phyloP scores from a whole-genome alignment of 2,329 filamentous ascomycete genomes.

The Ophiosphaerella herpotricha region DNA sequence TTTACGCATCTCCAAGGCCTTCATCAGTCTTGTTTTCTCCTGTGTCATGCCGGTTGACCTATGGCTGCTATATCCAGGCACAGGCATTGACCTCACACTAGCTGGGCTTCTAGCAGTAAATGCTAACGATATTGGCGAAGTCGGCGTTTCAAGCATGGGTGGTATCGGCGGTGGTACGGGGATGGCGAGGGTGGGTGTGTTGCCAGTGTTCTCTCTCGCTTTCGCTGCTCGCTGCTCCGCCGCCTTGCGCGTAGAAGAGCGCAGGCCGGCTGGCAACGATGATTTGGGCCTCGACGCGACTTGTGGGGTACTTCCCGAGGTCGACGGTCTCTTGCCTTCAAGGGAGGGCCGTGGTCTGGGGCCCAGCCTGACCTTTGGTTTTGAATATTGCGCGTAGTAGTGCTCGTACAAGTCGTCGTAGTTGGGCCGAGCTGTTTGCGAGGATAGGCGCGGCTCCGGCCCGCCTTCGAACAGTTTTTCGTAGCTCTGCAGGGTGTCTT shows the following conservation, averaged over 20 bases:
- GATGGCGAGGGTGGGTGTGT: constrained; percentile 34
- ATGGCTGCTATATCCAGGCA: constrained; percentile 40
- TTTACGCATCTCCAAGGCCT: constrained; percentile 87
- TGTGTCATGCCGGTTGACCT: constrained; percentile 69
- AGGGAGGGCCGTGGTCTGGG: constrained; percentile 83
- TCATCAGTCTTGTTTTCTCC: constrained; percentile 91
- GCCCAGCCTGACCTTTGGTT: constrained; percentile 86
- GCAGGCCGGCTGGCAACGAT: constrained; percentile 79
- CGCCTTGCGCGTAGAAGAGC: constrained; percentile 49
- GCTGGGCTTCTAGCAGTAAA: constrained; percentile 46
- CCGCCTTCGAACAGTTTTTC: constrained; percentile 40
- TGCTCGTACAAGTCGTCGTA: constrained; percentile 50
- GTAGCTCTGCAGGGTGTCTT: constrained; percentile 38
- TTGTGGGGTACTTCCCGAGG: constrained; percentile 54
- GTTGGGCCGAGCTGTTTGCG: constrained; percentile 47
- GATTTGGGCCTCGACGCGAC: constrained; percentile 70
- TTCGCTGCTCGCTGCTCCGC: constrained; percentile 41
- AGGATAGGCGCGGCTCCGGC: constrained; percentile 51
- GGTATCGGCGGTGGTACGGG: constrained; percentile 42
- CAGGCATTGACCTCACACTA: constrained; percentile 52
- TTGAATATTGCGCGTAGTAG: constrained; percentile 60
- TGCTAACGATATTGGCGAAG: constrained; percentile 46
- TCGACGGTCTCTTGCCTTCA: constrained; percentile 66
- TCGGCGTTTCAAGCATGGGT: constrained; percentile 39
- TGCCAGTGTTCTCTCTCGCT: constrained; percentile 35